Conservation (phyloP, 192 early-diverging fungal species). For the Linnemannia exigua region DNA sequence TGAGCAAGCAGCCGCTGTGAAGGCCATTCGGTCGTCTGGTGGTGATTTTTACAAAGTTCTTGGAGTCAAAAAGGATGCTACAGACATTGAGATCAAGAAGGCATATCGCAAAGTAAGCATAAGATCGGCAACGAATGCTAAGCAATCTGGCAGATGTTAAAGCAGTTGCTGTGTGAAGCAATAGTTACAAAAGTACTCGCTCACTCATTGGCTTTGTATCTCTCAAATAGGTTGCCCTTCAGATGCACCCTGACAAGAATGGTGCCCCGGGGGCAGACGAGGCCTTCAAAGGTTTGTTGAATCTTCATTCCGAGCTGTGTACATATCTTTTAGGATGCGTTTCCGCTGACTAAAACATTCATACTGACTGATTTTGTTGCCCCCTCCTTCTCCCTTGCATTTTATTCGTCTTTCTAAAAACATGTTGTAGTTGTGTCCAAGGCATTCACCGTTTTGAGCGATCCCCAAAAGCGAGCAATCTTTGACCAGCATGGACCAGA, state of each 20-base stretch:
- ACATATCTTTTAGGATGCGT: not conserved
- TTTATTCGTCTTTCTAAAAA: not conserved
- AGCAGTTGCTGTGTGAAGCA: too few species aligned
- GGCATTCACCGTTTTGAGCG: constrained; percentile 91
- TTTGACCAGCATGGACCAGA: constrained; percentile 92
- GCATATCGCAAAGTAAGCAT: constrained; percentile 88
- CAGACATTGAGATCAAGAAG: constrained; percentile 90
- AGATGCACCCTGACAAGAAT: constrained; percentile 98
- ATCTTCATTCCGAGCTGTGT: not conserved
- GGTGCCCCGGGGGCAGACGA: constrained; percentile 95
- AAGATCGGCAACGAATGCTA: not conserved
- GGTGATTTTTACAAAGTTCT: constrained; percentile 89
- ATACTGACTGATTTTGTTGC: not conserved
- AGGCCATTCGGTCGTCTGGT: constrained; percentile 79
- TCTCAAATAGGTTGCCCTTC: constrained; percentile 78
- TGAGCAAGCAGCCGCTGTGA: constrained; percentile 86
- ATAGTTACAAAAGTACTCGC: too few species aligned
- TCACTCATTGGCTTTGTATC: too few species aligned
- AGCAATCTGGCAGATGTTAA: too few species aligned
- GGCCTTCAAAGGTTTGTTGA: constrained; percentile 87
- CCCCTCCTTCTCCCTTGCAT: not conserved
- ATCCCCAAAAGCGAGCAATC: constrained; percentile 84
- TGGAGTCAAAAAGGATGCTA: constrained; percentile 79
- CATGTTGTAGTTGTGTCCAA: constrained; percentile 83
- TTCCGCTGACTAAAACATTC: too few species aligned